Evolutionary conservation across 139 green algal species (phyloP).

Genomic region (Pseudopediastrum boryanum): DNA sequence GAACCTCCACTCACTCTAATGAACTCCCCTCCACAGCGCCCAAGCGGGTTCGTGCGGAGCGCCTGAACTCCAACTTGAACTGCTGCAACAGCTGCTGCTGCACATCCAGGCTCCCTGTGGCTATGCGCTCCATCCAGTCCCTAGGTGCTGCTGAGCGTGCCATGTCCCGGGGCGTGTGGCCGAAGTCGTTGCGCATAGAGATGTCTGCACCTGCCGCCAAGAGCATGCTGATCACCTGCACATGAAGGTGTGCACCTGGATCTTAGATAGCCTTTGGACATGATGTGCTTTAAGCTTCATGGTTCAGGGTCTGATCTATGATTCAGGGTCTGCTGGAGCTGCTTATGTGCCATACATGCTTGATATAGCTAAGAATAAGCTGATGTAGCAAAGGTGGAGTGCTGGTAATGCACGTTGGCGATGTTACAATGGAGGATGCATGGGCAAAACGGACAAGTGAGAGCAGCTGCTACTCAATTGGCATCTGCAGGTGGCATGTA

Average conservation of each 20-base stretch:
- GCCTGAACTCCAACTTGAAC: slow-evolving; percentile 16
- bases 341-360: neutral
- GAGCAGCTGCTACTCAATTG: too few species aligned
- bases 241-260: neutral
- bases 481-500: too few species aligned
- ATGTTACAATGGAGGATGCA: too few species aligned
- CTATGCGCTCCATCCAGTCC: neutral
- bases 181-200: slow-evolving; percentile 50
- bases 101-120: slow-evolving; percentile 27
- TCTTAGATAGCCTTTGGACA: neutral
- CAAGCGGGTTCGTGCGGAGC: neutral
- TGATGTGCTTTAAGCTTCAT: too few species aligned
- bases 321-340: neutral
- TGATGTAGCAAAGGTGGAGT: neutral
- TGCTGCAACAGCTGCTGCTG: slow-evolving; percentile 5
- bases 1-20: slow-evolving; percentile 43
- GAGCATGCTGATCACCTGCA: slow-evolving; percentile 50
- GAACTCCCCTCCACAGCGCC: slow-evolving; percentile 3
- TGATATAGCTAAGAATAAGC: neutral
- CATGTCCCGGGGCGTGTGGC: slow-evolving; percentile 46
- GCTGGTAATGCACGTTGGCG: too few species aligned
- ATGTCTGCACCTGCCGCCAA: slow-evolving; percentile 46
- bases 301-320: too few species aligned
- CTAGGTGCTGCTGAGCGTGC: neutral
- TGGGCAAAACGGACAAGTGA: too few species aligned